Percentiles rank a stretch among this genome's conserved stretches.
Conservation (phyloP, 345 rosid genomes). For the Salix koriyanagi region DNA sequence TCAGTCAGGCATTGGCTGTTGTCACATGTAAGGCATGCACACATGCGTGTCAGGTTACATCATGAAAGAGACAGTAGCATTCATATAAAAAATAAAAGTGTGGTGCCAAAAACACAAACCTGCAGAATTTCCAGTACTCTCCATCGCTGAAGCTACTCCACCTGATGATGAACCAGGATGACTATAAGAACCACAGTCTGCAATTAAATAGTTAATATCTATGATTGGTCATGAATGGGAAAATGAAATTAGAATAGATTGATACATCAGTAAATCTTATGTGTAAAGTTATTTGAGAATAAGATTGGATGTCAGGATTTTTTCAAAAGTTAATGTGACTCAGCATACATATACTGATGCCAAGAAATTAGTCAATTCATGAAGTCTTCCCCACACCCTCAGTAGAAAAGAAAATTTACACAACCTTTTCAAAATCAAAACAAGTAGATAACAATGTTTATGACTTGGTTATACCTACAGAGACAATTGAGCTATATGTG, state of each 20-base stretch:
- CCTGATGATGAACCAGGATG: constrained; percentile 59
- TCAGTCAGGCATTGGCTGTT: background rate
- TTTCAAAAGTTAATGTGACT: background rate
- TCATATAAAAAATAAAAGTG: background rate
- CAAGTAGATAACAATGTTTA: background rate
- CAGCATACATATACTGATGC: background rate
- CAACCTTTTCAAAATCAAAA: background rate
- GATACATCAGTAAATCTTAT: background rate
- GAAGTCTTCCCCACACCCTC: background rate
- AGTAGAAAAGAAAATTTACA: background rate
- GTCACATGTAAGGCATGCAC: background rate
- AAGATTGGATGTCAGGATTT: background rate
- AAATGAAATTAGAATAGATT: background rate
- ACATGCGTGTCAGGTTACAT: background rate
- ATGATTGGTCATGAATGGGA: background rate
- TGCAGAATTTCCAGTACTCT: constrained; percentile 34
- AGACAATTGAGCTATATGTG: background rate
- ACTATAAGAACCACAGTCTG: constrained; percentile 51
- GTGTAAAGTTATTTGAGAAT: background rate
- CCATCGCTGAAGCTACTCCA: constrained; percentile 37
- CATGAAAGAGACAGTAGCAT: background rate
- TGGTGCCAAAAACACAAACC: constrained; percentile 37
- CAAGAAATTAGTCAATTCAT: background rate
- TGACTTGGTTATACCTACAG: background rate
- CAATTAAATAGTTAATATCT: constrained; percentile 18